phyloP scores from a whole-genome alignment of 163 green algal species.

The Chloroidium sp. region DNA sequence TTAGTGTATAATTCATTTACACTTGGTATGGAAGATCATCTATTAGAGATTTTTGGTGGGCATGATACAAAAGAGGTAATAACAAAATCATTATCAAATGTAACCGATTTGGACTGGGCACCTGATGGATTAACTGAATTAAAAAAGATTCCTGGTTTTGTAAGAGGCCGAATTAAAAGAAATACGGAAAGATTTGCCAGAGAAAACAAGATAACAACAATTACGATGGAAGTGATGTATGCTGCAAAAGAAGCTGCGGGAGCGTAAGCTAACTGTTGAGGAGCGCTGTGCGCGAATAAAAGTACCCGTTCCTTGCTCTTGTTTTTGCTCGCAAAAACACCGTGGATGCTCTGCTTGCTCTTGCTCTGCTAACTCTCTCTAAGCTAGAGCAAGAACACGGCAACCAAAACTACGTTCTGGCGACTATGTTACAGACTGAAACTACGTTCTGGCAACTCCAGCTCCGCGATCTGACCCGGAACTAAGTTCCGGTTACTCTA shows the following conservation, averaged over 20 bases:
- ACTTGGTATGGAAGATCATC: slow-evolving; percentile 8
- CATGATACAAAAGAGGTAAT: slow-evolving; percentile 13
- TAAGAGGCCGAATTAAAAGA: slow-evolving; percentile 22
- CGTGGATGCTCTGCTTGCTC: too few species aligned
- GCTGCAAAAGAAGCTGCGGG: slow-evolving; percentile 34
- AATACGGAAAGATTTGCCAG: slow-evolving; percentile 32
- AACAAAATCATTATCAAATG: slow-evolving; percentile 15
- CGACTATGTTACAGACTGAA: too few species aligned
- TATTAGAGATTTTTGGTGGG: slow-evolving; percentile 11
- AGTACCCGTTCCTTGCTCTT: too few species aligned
- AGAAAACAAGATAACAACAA: slow-evolving; percentile 32
- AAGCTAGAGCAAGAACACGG: too few species aligned
- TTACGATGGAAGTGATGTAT: slow-evolving; percentile 40
- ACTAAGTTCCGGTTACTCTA: too few species aligned
- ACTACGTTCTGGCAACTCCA: too few species aligned
- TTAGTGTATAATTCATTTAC: slow-evolving; percentile 12
- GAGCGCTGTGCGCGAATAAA: too few species aligned
- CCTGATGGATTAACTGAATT: slow-evolving; percentile 17
- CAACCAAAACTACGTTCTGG: too few species aligned
- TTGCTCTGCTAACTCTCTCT: too few species aligned
- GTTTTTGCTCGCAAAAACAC: too few species aligned
- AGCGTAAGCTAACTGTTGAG: slow-evolving; percentile 1
- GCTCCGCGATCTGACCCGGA: too few species aligned
- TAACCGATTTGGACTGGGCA: slow-evolving; percentile 8
- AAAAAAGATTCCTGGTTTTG: slow-evolving; percentile 21